Percentiles rank a stretch among this genome's conserved stretches.
These are phyloP conservation scores for Amylocystis lapponica DNA, from an alignment of 768 basidiomycete genomes.

Conservation along the genomic window DNA sequence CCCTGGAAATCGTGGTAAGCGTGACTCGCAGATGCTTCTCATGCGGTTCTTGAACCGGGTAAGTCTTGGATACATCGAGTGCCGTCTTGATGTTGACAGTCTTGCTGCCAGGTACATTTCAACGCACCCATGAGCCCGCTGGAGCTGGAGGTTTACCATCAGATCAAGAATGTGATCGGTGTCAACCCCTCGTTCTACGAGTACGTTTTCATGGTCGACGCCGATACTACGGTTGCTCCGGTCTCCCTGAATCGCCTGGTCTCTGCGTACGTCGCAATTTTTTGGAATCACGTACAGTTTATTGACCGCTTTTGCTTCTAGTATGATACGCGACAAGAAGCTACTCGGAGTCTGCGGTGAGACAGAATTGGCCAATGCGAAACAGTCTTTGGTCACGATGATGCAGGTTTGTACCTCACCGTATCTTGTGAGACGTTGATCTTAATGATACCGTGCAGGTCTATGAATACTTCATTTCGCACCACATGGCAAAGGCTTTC, in stretches of 20 bases:
- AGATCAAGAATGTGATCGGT: slow-evolving; percentile 99
- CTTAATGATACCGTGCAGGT: slow-evolving; percentile 95
- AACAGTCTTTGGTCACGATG: slow-evolving; percentile 95
- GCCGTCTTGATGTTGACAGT: background rate
- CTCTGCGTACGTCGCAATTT: slow-evolving; percentile 66
- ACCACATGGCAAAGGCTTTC: slow-evolving; percentile 98
- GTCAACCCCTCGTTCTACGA: slow-evolving; percentile 99
- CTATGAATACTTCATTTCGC: slow-evolving; percentile 98
- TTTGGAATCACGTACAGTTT: background rate
- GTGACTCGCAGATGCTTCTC: slow-evolving; percentile 93
- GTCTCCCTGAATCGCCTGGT: slow-evolving; percentile 85
- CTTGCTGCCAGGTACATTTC: slow-evolving; percentile 74
- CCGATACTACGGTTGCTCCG: slow-evolving; percentile 90
- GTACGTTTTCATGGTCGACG: slow-evolving; percentile 89
- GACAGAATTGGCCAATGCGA: slow-evolving; percentile 87
- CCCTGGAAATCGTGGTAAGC: slow-evolving; percentile 97
- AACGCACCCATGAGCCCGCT: slow-evolving; percentile 94
- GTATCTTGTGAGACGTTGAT: slow-evolving; percentile 91
- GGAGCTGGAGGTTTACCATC: slow-evolving; percentile 98
- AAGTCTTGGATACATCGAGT: slow-evolving; percentile 15
- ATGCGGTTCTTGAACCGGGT: slow-evolving; percentile 99
- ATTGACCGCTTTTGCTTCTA: slow-evolving; percentile 28
- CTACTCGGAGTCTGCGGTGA: slow-evolving; percentile 94
- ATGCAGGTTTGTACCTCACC: slow-evolving; percentile 68
- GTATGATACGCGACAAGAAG: slow-evolving; percentile 96